These are phyloP conservation scores for Aspergillus nomiae DNA, from an alignment of 2,329 filamentous ascomycete genomes.

Conservation along the genomic window DNA sequence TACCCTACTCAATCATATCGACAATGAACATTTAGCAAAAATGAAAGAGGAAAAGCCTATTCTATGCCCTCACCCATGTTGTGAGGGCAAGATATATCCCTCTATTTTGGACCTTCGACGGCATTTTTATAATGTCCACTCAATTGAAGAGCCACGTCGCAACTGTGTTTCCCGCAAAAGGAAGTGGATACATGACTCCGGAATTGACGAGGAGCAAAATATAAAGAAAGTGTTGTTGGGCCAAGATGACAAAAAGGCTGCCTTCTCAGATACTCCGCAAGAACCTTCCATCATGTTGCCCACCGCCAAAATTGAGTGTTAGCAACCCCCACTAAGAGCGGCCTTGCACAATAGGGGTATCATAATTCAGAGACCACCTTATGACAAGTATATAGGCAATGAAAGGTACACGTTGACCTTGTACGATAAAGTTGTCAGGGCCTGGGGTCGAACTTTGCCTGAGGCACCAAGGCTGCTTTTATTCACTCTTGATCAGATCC, in stretches of 20 bases:
- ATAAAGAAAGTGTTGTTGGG: background rate
- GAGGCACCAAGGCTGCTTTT: background rate
- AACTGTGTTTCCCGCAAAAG: slow-evolving; percentile 9
- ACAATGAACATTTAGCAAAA: too few species aligned
- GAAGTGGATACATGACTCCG: slow-evolving; percentile 1
- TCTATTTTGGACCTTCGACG: too few species aligned
- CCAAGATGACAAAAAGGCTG: background rate
- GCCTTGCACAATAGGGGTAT: background rate
- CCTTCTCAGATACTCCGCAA: background rate
- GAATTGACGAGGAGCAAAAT: background rate
- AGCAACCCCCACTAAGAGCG: background rate
- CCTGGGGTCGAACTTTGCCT: background rate
- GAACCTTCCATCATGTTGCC: background rate
- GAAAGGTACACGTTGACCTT: background rate
- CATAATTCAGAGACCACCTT: background rate
- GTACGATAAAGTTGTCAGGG: background rate
- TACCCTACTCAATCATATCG: too few species aligned
- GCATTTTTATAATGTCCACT: too few species aligned
- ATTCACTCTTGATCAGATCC: background rate
- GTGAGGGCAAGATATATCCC: too few species aligned
- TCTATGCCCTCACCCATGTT: too few species aligned
- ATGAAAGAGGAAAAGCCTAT: too few species aligned
- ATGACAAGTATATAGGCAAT: background rate
- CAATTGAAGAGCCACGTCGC: background rate
- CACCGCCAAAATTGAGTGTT: background rate